Base-by-base conservation (phyloP, 768 basidiomycete species). In the Suillus alpinus region DNA sequence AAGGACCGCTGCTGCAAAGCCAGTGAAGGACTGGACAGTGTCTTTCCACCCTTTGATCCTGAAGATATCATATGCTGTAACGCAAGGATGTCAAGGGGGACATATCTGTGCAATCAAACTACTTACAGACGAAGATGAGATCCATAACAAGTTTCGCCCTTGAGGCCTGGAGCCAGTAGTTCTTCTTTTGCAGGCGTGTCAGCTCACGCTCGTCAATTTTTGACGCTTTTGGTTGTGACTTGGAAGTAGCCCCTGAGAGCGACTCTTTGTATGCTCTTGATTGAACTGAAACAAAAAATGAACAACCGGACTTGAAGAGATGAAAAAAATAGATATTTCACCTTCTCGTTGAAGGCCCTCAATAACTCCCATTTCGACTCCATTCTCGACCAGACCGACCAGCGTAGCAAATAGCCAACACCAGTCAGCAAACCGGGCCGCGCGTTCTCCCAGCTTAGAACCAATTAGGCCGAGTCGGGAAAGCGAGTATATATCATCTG, bases 331-430 rank as follows among this genome's bases (percentile, higher is more conserved):
- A 40, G 14, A 16, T 14, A 10, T 62, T 72, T 62, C 65, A 88
- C 91, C 85, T 78, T 90, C 79, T 46, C 83, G 80, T 69, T 85
- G 84, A 43, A 86, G 78, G 57, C 81, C 80, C 40, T 78, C 81
- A 34, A 91, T 87, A 64, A 94, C 83, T 63, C 85, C 81, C 66
- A 88, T 80, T 71, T 94, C 91, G 3, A 94, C 86, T 7, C 85
- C 84, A 71, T 94, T 92, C 76, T 94, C 91, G 7, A 94, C 91
- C 6, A 94, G 77, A 52, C 86, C 87, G 13, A 91, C 91, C 34
- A 94, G 77, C 0, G 91, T 94, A 16, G 87, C 79, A 32, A 89
- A 75, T 63, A 94, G 81, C 92, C 92, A 94, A 70, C 92, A 92
- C 89, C 89, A 93, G 71, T 94, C 86, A 2, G 92, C 85, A 68